Evolutionary conservation across 805 yeast species (phyloP), one percentile per base, ranked within the genome.

Genomic region (Ogataea haglerorum): DNA sequence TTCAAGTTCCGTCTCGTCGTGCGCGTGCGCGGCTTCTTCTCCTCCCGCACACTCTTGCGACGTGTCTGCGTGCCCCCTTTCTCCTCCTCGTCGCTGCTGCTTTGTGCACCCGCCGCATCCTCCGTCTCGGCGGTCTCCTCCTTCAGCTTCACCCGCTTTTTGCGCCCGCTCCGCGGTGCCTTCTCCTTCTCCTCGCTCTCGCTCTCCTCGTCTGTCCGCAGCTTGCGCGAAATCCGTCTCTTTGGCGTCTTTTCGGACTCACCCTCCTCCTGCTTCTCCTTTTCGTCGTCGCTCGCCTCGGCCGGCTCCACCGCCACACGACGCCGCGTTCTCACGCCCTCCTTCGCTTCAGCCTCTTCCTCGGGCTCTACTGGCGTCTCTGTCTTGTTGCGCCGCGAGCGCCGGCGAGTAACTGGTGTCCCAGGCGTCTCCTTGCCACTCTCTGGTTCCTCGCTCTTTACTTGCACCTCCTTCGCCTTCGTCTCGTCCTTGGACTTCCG

Each of bases 1-100:
- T 43, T 36, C 35, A 52, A 36, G 24, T 49, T 52, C 25, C 56
- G 36, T 34, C 52, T 40, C 6, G 52, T 43, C 31, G 47, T 46
- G 16, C 50, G 42, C 6, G 47, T 32, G 24, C 45, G 29, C 44
- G 41, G 33, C 37, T 38, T 17, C 28, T 42, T 36, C 32, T 34
- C 45, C 26, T 32, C 18, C 30, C 24, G 25, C 18, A 17, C 38
- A 12, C 34, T 3, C 27, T 32, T 41, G 21, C 37, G 32, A 10
- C 44, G 36, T 6, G 26, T 22, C 5, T 29, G 25, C 22, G 15
- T 16, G 14, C 24, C 8, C 34, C 23, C 13, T 6, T 25, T 30
- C 15, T 40, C 17, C 27, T 41, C 35, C 6, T 26, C 37, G 12
- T 32, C 39, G 23, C 40, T 29, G 15, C 33, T 37, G 10, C 28